Evolutionary conservation across 306 rosid species (phyloP).

Genomic region (Myrica gale): DNA sequence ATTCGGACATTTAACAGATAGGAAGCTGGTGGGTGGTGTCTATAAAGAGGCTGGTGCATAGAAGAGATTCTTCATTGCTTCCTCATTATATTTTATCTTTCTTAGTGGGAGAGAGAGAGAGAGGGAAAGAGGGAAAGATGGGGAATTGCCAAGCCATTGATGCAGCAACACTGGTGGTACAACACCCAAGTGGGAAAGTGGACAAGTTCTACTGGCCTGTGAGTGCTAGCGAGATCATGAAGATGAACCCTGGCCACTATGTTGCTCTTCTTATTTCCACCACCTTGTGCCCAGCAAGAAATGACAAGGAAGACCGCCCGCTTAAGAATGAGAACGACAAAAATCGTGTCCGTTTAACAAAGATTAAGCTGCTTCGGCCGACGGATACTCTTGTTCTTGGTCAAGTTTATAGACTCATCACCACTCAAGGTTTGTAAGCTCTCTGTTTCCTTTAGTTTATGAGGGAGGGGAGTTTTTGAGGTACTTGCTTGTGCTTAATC

Average conservation of each 20-base stretch:
- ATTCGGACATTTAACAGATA: background rate
- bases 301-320: constrained; percentile 25
- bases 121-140: constrained; percentile 42
- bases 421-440: constrained; percentile 65
- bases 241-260: constrained; percentile 84
- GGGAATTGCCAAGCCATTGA: constrained; percentile 99
- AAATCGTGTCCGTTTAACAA: constrained; percentile 67
- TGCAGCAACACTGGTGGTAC: constrained; percentile 83
- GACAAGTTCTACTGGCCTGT: constrained; percentile 75
- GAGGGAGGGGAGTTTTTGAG: background rate
- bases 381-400: constrained; percentile 90
- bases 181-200: constrained; percentile 84
- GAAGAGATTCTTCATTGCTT: constrained; percentile 2
- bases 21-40: constrained; percentile 19
- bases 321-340: constrained; percentile 23
- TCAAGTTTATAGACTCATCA: constrained; percentile 86
- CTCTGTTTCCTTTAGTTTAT: background rate
- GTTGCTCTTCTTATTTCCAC: constrained; percentile 96
- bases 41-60: constrained; percentile 27
- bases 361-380: constrained; percentile 92
- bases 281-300: constrained; percentile 58
- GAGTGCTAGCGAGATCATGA: constrained; percentile 81
- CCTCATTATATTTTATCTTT: background rate
- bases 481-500: constrained; percentile 8
- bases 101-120: constrained; percentile 11